Evolutionary conservation across 257 asterid genomes (phyloP), one percentile per base, ranked within the genome.

Genomic region (Nicotiana noctiflora): DNA sequence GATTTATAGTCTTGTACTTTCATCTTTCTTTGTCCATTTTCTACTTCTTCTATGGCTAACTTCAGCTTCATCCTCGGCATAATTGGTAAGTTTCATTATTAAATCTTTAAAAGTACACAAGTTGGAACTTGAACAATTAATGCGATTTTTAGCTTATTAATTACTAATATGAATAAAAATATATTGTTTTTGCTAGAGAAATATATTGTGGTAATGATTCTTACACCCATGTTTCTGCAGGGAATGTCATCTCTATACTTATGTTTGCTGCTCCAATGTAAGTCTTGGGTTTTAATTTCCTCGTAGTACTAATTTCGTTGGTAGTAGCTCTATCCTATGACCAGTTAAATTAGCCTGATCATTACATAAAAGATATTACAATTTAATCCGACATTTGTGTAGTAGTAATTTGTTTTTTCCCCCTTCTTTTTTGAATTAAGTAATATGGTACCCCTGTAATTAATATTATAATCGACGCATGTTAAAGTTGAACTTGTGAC

Each of bases 201-300:
- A 52, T 52, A 52, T 52, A 52, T 13, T 1, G 19, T 52, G 19
- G 57, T 52, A 52, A 27, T 56, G 6, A 77, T 70, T n/a, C 77
- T 12, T 75, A 79, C 19, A 11, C 15, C 3, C 61, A 51, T 62
- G 37, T 18, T 51, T 37, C 10, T 85, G 84, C 91, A 90, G 91
- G 92, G 18, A 90, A 90, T 82, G 85, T 86, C 3, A 89, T 88
- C 64, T 87, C 93, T 8, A 82, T 90, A n/a, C 86, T 89, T 55
- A 89, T 85, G 82, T 90, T 89, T 59, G 87, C 83, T 56, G 82
- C 92, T 21, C 88, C 94, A 53, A 67, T 90, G 94, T 87, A 86
- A 87, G 93, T 79, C 27, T 13, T 8, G 3, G 19, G 3, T 49
- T 67, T 55, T 6, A 27, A 27, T 27, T 27, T 27, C 25, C 15